A percentile compares a stretch with the other conserved stretches of the same genome.
Conservation (phyloP, 805 yeast genomes). For the Jamesozyma hellenica region DNA sequence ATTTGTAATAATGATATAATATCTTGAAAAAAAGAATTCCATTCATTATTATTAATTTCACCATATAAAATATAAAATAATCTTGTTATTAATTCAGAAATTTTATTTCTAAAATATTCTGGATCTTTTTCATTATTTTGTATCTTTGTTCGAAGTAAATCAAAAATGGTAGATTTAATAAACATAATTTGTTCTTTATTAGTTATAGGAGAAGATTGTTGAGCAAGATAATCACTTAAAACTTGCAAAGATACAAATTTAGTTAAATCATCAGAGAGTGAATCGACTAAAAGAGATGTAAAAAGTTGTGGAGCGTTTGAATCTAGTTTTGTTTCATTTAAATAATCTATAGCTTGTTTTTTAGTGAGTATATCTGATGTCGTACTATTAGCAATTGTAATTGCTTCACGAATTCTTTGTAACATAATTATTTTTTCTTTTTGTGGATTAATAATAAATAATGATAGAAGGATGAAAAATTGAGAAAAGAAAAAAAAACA, state of each 20-base stretch:
- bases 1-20: constrained; percentile 18
- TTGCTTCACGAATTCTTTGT: constrained; percentile 76
- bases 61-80: constrained; percentile 27
- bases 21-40: constrained; percentile 27
- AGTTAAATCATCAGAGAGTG: constrained; percentile 21
- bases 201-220: constrained; percentile 3
- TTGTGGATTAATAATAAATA: background rate
- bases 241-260: constrained; percentile 28
- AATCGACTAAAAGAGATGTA: constrained; percentile 17
- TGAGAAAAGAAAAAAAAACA: background rate
- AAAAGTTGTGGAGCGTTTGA: constrained; percentile 22
- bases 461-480: background rate
- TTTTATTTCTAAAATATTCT: constrained; percentile 27
- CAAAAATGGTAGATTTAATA: constrained; percentile 19
- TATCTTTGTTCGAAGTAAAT: constrained; percentile 17
- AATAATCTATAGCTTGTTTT: constrained; percentile 39
- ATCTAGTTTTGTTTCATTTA: constrained; percentile 21
- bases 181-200: constrained; percentile 9
- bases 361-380: constrained; percentile 51
- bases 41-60: constrained; percentile 21
- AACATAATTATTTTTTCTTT: no score
- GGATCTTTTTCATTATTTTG: constrained; percentile 16
- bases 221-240: constrained; percentile 16
- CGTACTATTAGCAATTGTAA: constrained; percentile 68
- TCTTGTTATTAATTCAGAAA: constrained; percentile 27